phyloP scores from a whole-genome alignment of 192 early-diverging fungal species.

The Glomus cerebriforme region DNA sequence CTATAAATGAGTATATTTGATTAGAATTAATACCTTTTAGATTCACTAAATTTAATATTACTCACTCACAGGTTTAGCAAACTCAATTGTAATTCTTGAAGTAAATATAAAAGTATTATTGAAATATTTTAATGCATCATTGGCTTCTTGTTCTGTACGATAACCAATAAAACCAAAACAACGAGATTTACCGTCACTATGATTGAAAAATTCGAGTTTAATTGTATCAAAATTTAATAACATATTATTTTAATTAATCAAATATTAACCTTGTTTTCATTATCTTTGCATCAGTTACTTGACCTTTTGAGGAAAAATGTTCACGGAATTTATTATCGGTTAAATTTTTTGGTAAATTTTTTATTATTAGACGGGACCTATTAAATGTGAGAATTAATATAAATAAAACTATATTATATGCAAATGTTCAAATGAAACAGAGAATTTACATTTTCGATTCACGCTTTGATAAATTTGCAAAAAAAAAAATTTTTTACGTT shows the following conservation, averaged over 20 bases:
- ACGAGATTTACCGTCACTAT: constrained; percentile 76
- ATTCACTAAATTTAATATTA: neutral
- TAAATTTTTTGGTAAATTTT: constrained; percentile 93
- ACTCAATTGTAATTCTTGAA: constrained; percentile 81
- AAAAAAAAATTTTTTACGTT: neutral
- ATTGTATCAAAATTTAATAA: neutral
- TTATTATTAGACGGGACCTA: constrained; percentile 84
- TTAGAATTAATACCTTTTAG: neutral
- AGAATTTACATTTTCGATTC: neutral
- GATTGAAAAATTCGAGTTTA: neutral
- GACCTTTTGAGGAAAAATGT: constrained; percentile 82
- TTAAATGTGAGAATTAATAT: neutral
- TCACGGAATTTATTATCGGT: constrained; percentile 81
- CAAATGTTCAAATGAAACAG: neutral
- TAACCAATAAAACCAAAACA: constrained; percentile 94
- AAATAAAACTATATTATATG: neutral
- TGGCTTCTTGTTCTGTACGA: constrained; percentile 83
- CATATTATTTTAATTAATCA: neutral
- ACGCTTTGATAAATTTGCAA: neutral
- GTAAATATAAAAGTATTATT: constrained; percentile 93
- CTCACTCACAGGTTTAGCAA: constrained; percentile 73
- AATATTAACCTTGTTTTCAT: constrained; percentile 67
- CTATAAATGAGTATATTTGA: constrained; percentile 36
- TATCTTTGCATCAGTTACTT: constrained; percentile 92
- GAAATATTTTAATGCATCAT: constrained; percentile 80